Evolutionary conservation across 1,284 basidiomycete genomes (phyloP), one percentile per base, ranked within the genome.

Genomic region (Psilocybe mexicana): DNA sequence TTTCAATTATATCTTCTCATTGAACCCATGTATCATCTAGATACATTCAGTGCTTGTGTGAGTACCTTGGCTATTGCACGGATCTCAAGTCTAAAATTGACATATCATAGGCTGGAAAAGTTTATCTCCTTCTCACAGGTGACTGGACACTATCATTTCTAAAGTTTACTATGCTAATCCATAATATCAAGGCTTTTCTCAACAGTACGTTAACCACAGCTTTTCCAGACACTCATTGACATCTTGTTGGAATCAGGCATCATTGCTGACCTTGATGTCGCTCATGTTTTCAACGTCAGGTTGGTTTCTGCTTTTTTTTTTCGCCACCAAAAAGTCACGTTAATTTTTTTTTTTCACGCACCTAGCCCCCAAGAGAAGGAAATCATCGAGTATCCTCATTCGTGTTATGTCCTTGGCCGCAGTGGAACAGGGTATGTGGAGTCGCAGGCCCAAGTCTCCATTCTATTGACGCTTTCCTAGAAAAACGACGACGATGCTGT

Each of bases 401-500:
- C 87, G 0, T 88, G 86, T 59, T 88, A 85, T 67, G 87, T 90
- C 23, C 66, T 90, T 6, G 89, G 88, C 0, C 74, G 89, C 35
- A 89, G 87, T 63, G 89, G 89, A 2, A 91, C 88, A 0, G 87
- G 88, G 86, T 87, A 68, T 11, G 74, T 59, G 11, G n/a, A 12
- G 24, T 46, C 23, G 38, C 24, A 47, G 14, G 33, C 7, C 24
- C 26, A 40, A 6, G 36, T 36, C 12, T 26, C 40, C 43, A n/a
- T 49, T 61, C 55, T 11, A 44, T 38, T 55, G 62, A 43, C 12
- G 5, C 24, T 50, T 61, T 54, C 56, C 18, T 46, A 88, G 87
- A 2, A 90, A 91, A 79, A 91, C 88, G 0, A 89, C 87, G 0
- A 88, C 86, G 0, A 87, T 90, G 80, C 71, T 89, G 0, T 88